Conservation (phyloP, 345 rosid species). For the Microthlaspi erraticum region DNA sequence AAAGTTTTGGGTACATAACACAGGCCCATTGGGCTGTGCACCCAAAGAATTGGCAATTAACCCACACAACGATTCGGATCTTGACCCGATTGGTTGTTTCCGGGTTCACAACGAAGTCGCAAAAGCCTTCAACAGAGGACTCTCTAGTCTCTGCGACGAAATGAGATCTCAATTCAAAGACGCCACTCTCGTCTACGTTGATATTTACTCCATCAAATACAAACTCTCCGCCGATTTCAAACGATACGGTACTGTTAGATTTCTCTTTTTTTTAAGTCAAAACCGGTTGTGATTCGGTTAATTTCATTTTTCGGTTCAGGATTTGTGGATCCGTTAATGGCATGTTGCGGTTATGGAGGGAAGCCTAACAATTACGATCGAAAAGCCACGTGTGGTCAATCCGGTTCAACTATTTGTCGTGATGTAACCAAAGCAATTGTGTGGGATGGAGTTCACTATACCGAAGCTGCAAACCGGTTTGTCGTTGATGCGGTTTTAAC, state of each 20-base stretch:
- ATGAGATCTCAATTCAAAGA: conserved; percentile 51
- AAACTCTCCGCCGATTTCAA: conserved; percentile 53
- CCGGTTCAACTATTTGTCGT: conserved; percentile 52
- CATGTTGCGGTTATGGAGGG: conserved; percentile 66
- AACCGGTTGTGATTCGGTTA: conserved; percentile 19
- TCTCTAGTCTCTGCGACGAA: conserved; percentile 49
- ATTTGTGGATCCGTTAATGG: conserved; percentile 58
- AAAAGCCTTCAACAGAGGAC: conserved; percentile 52
- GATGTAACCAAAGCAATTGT: conserved; percentile 48
- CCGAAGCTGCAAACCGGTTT: conserved; percentile 66
- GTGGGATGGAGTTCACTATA: conserved; percentile 82
- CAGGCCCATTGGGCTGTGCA: conserved; percentile 76
- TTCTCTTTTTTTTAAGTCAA: neutral
- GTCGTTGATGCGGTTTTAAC: conserved; percentile 53
- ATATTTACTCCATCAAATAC: conserved; percentile 59
- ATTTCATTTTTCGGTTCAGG: conserved; percentile 43
- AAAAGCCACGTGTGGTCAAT: conserved; percentile 49
- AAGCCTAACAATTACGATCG: conserved; percentile 56
- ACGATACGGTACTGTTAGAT: conserved; percentile 46
- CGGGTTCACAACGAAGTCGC: conserved; percentile 60
- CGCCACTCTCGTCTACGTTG: conserved; percentile 59
- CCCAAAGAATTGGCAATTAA: conserved; percentile 55
- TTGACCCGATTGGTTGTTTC: conserved; percentile 66
- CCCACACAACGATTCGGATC: conserved; percentile 44
- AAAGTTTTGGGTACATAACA: conserved; percentile 72